Evolutionary conservation across 768 basidiomycete species (phyloP).

Genomic region (Bullera alba): DNA sequence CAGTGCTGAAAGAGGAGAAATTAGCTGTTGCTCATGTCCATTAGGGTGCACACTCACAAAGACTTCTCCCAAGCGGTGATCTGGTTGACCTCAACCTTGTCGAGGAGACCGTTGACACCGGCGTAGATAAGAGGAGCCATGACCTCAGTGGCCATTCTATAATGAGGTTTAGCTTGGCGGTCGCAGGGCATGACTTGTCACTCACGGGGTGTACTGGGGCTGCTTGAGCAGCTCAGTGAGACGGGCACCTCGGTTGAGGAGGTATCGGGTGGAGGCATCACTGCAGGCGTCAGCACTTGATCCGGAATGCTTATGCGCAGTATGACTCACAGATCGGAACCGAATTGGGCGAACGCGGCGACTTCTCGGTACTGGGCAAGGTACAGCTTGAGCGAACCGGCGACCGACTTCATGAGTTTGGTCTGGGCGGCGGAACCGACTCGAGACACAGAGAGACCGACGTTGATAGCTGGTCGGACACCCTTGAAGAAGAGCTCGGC

Average conservation of each 20-base stretch:
- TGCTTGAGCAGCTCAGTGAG: slow-evolving; percentile 90
- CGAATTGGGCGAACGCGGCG: slow-evolving; percentile 79
- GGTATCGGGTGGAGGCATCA: slow-evolving; percentile 97
- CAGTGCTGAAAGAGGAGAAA: slow-evolving; percentile 51
- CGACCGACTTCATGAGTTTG: slow-evolving; percentile 99
- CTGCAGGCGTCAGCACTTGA: slow-evolving; percentile 8
- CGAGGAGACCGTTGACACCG: slow-evolving; percentile 98
- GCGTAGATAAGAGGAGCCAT: slow-evolving; percentile 99
- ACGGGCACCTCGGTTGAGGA: slow-evolving; percentile 94
- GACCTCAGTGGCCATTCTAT: slow-evolving; percentile 84
- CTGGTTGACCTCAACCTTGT: slow-evolving; percentile 88
- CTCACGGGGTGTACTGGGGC: slow-evolving; percentile 69
- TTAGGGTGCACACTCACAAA: slow-evolving; percentile 62
- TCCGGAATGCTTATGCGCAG: neutral
- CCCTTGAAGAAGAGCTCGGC: slow-evolving; percentile 99
- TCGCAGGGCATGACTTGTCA: neutral
- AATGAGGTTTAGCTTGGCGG: neutral
- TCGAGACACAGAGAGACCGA: slow-evolving; percentile 98
- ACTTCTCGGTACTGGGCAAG: slow-evolving; percentile 99
- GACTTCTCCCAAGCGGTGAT: slow-evolving; percentile 52
- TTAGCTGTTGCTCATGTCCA: slow-evolving; percentile 55
- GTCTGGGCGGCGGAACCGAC: slow-evolving; percentile 99
- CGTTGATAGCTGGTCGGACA: slow-evolving; percentile 98
- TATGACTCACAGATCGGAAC: slow-evolving; percentile 71
- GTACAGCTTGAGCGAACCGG: slow-evolving; percentile 98